Evolutionary conservation across 2,329 filamentous ascomycete species (phyloP).

Genomic region (Fusarium xylarioides): DNA sequence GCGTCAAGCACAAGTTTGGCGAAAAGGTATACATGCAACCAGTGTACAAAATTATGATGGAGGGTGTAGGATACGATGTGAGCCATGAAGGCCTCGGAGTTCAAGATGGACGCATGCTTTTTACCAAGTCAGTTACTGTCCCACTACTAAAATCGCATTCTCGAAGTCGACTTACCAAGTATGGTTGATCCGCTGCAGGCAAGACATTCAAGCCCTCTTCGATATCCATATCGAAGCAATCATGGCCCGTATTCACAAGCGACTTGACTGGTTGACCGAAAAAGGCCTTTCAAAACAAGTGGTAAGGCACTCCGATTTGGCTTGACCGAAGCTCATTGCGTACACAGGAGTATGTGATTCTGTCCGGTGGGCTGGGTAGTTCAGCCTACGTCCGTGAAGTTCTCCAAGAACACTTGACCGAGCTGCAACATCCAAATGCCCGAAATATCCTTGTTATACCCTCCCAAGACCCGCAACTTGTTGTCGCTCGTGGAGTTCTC

Average conservation of each 20-base stretch:
- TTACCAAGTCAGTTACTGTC: conserved; percentile 48
- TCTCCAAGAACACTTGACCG: conserved; percentile 50
- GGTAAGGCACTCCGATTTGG: conserved; percentile 35
- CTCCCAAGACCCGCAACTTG: conserved; percentile 27
- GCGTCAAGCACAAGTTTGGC: conserved; percentile 55
- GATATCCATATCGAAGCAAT: conserved; percentile 47
- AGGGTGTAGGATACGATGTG: conserved; percentile 53
- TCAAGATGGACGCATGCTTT: conserved; percentile 52
- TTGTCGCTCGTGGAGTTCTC: conserved; percentile 25
- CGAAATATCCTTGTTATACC: conserved; percentile 20
- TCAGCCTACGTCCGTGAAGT: conserved; percentile 57
- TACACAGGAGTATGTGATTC: conserved; percentile 52
- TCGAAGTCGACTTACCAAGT: neutral
- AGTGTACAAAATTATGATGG: conserved; percentile 54
- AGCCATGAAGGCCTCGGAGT: conserved; percentile 50
- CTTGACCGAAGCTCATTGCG: neutral
- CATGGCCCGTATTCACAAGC: conserved; percentile 50
- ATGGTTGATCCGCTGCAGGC: conserved; percentile 37
- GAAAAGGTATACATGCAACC: conserved; percentile 53
- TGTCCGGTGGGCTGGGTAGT: conserved; percentile 57
- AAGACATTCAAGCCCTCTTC: conserved; percentile 56
- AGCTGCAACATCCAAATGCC: conserved; percentile 46
- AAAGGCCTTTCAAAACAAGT: conserved; percentile 47
- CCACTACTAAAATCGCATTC: neutral
- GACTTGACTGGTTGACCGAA: conserved; percentile 51